phyloP scores from a whole-genome alignment of 768 basidiomycete genomes.

The Fibroporia radiculosa region DNA sequence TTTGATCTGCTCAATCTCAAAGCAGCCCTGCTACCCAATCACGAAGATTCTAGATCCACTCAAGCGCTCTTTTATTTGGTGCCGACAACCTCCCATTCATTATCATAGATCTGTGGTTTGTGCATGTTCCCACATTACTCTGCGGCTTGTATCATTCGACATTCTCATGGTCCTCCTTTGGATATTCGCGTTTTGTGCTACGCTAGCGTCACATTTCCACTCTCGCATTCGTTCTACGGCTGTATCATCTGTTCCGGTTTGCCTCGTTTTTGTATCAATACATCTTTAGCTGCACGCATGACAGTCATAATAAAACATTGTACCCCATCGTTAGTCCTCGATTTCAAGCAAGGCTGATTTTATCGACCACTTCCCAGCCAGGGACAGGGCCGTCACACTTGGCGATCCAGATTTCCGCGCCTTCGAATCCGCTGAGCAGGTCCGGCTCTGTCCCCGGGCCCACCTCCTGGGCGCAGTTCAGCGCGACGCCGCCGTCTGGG shows the following conservation, averaged over 20 bases:
- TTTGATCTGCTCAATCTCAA: not conserved
- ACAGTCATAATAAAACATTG: no score
- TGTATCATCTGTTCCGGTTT: no score
- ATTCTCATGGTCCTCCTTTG: no score
- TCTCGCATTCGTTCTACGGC: no score
- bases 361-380: conserved; percentile 19
- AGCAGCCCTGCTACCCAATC: not conserved
- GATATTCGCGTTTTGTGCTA: no score
- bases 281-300: no score
- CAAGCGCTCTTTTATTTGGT: no score
- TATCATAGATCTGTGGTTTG: not conserved
- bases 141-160: not conserved
- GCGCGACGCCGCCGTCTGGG: conserved; percentile 18
- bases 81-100: no score
- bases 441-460: conserved; percentile 5
- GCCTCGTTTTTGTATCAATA: no score
- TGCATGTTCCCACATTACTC: not conserved
- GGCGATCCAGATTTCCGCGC: conserved; percentile 22
- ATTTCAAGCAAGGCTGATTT: conserved; percentile 10
- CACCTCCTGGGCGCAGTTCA: conserved; percentile 8
- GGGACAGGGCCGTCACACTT: conserved; percentile 22
- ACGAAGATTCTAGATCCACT: no score
- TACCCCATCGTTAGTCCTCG: no score
- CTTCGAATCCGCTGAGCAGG: conserved; percentile 17
- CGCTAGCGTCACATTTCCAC: no score